Evolutionary conservation across 768 basidiomycete species (phyloP), one percentile per base, ranked within the genome.

Genomic region (Mycena vulgaris): DNA sequence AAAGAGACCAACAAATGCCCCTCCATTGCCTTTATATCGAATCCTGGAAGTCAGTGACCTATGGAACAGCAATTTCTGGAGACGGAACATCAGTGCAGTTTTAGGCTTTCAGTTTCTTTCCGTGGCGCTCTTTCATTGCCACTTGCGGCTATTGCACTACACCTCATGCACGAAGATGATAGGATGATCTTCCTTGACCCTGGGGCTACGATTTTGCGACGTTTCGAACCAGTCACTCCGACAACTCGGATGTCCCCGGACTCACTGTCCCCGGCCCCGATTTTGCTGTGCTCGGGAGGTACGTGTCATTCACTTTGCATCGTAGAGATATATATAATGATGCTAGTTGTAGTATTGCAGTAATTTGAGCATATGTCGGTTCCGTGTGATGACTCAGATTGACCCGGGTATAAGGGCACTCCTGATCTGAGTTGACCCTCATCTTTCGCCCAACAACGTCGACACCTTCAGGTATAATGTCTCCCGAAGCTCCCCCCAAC

Each of bases 401-500:
- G 49, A 52, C 48, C 28, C 33, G 2, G 14, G 25, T 59, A 59
- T 30, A 59, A 19, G 16, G 17, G 2, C 47, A 10, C 27, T 28
- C 17, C 39, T 48, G 23, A 30, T 49, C 47, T 35, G 23, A 40
- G 48, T 19, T 11, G 45, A 30, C n/a, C 39, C 39, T 14, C 56
- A 58, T 17, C 21, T 5, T 19, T 53, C 27, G 14, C 39, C 30
- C 58, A 27, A 33, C 66, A 61, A 23, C 59, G 4, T 53, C 53
- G 6, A 58, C 58, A 65, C 62, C 68, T 72, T 70, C 74, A 84
- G 81, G 82, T 83, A 85, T 84, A 83, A 89, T 87, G 85, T 88
- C 89, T 81, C 78, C 88, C 76, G 83, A 88, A 70, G 82, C 82
- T 70, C 87, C 89, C 68, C 89, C 89, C 73, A 89, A 92, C 79